Evolutionary conservation across 2,329 filamentous ascomycete genomes (phyloP), one percentile per base, ranked within the genome.

Genomic region (Cladosporium colombiae): DNA sequence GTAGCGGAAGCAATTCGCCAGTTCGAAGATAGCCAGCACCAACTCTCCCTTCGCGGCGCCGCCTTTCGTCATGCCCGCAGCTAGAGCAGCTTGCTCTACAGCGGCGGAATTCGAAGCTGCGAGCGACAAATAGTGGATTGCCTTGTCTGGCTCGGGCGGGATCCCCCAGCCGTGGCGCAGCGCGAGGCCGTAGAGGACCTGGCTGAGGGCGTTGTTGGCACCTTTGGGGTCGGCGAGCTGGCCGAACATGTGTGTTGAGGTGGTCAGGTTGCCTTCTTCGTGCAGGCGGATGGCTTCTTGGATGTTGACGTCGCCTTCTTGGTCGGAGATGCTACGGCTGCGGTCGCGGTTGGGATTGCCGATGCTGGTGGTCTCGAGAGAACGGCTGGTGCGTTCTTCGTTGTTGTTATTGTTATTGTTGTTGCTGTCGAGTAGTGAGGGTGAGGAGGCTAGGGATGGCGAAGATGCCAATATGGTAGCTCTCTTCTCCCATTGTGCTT

Each of bases 121-220:
- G 33, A 91, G 88, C 23, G 91, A 92, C 50, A 99, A 88, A 79
- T 93, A 97, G 68, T 86, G 88, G 62, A 98, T 87, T 35, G 93
- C 95, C 71, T 85, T 84, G 68, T 86, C 84, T 40, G 89, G 86
- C 74, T 97, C 84, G 61, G 90, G 86, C 61, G 85, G 77, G 75
- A 92, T 94, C 62, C 95, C 95, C 95, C 95, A 98, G 71, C 93
- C 93, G 78, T 98, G 94, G 75, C 93, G 93, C 70, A 97, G 80
- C 62, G 94, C 93, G 66, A 99, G 89, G 3, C 95, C 95, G 76
- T 97, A 99, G 62, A 99, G 85, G 40, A 99, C 95, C 80, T 99
- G 94, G 74, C 92, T 95, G 69, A 99, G 84, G 49, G 95, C 91
- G 79, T 98, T 97, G 76, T 97, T 97, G 59, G 89, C 87, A 27